These are phyloP conservation scores for Chrysoporthe puriensis DNA, from an alignment of 2,329 filamentous ascomycete species.

Conservation along the genomic window DNA sequence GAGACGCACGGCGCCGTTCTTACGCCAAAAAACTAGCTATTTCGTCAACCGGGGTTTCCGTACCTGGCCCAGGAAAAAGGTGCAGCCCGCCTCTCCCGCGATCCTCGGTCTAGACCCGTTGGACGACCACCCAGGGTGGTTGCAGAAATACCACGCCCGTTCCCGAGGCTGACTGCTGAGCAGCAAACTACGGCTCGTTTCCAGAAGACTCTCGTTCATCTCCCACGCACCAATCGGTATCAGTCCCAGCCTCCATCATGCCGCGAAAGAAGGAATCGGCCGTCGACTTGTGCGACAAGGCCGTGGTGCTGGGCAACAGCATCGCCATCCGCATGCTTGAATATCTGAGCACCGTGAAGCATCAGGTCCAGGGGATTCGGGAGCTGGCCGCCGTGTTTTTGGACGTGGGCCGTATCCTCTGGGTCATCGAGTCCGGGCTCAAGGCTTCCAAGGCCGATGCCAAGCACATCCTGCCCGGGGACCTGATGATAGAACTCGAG, in stretches of 20 bases:
- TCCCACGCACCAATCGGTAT: no score
- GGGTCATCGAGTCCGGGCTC: constrained; percentile 71
- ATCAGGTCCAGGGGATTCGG: constrained; percentile 59
- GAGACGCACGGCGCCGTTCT: no score
- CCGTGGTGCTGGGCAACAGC: constrained; percentile 63
- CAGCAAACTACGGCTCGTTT: background rate
- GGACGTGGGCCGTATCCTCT: constrained; percentile 67
- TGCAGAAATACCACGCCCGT: no score
- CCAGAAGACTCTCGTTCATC: no score
- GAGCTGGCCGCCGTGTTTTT: constrained; percentile 68
- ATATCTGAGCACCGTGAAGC: constrained; percentile 61
- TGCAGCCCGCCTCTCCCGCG: no score
- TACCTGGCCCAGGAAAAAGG: no score
- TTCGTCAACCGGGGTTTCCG: no score
- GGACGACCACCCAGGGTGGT: no score
- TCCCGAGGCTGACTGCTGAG: background rate
- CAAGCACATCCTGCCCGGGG: constrained; percentile 56
- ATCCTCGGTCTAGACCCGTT: no score
- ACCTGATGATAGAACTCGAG: constrained; percentile 66
- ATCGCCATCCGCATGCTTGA: constrained; percentile 69
- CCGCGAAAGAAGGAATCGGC: constrained; percentile 37
- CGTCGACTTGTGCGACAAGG: constrained; percentile 58
- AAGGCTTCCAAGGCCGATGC: constrained; percentile 46
- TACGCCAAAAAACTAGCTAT: no score
- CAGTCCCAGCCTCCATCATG: background rate